A percentile compares a stretch with the other conserved stretches of the same genome.
These are phyloP conservation scores for Diplodia intermedia DNA, from an alignment of 2,329 filamentous ascomycete species.

Conservation along the genomic window DNA sequence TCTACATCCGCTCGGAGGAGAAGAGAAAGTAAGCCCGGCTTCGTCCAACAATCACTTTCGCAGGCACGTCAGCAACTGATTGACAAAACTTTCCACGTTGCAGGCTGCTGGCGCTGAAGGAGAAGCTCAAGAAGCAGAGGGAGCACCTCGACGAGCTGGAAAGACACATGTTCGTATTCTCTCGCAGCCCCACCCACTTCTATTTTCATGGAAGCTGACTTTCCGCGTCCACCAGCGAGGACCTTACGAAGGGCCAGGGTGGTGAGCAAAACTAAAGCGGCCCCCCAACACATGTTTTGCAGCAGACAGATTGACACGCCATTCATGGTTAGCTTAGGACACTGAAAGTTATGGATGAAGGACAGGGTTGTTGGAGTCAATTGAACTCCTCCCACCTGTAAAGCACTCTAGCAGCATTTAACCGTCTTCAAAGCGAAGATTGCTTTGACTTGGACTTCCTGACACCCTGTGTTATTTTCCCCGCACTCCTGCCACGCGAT, in stretches of 20 bases:
- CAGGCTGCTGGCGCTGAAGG: slow-evolving; percentile 72
- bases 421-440: slow-evolving; percentile 5
- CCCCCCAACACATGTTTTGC: background rate
- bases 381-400: slow-evolving; percentile 3
- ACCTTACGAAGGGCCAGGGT: slow-evolving; percentile 75
- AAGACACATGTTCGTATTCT: slow-evolving; percentile 76
- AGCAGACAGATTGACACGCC: slow-evolving; percentile 9
- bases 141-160: slow-evolving; percentile 84
- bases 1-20: slow-evolving; percentile 86
- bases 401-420: slow-evolving; percentile 1
- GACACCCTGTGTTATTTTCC: background rate
- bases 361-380: slow-evolving; percentile 8
- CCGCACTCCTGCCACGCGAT: background rate
- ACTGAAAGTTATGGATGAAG: slow-evolving; percentile 3
- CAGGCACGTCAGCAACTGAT: background rate
- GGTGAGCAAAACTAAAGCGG: slow-evolving; percentile 58
- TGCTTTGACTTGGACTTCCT: background rate
- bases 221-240: slow-evolving; percentile 64
- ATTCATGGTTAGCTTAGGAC: background rate
- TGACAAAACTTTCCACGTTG: background rate
- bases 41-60: background rate
- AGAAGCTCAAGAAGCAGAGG: slow-evolving; percentile 76
- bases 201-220: slow-evolving; percentile 22
- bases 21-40: slow-evolving; percentile 70
- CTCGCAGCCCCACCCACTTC: background rate